These are phyloP conservation scores for Saccharomyces hybrid DNA, from an alignment of 1,139 yeast species.

Conservation along the genomic window DNA sequence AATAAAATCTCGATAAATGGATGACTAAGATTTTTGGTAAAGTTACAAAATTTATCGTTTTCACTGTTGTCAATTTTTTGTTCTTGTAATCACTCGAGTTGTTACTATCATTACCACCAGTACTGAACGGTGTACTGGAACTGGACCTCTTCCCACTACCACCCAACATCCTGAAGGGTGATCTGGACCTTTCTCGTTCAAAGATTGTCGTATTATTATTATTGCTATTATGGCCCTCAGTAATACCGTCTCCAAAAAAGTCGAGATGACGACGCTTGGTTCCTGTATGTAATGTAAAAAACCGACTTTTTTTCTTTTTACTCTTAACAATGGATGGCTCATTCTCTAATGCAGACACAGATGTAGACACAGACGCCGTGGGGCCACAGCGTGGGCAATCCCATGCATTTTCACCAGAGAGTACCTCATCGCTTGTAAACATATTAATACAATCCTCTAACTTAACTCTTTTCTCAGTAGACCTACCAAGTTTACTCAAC, in stretches of 20 bases:
- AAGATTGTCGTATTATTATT: constrained; percentile 7
- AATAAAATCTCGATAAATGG: constrained; percentile 56
- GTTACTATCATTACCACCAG: constrained; percentile 1
- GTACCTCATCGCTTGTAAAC: constrained; percentile 60
- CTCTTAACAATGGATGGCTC: not conserved
- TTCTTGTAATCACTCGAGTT: constrained; percentile 18
- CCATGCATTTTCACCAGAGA: constrained; percentile 74
- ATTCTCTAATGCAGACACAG: constrained; percentile 1
- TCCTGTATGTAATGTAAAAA: constrained; percentile 18
- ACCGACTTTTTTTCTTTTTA: constrained; percentile 13
- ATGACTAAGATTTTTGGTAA: constrained; percentile 58
- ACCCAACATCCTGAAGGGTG: constrained; percentile 21
- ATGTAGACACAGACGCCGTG: constrained; percentile 9
- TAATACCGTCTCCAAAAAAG: not conserved
- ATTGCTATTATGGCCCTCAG: constrained; percentile 2
- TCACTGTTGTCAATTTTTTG: constrained; percentile 39
- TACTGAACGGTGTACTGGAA: not conserved
- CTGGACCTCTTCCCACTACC: constrained; percentile 1
- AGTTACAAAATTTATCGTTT: constrained; percentile 52
- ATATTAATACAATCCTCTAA: constrained; percentile 58
- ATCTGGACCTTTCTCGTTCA: constrained; percentile 18
- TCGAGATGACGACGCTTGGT: constrained; percentile 5
- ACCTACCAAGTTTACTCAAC: constrained; percentile 23
- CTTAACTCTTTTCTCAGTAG: constrained; percentile 34
- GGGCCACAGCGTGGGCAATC: constrained; percentile 62